Base-by-base conservation (phyloP, 371 early-diverging fungal genomes). In the Rhizopus stolonifer region DNA sequence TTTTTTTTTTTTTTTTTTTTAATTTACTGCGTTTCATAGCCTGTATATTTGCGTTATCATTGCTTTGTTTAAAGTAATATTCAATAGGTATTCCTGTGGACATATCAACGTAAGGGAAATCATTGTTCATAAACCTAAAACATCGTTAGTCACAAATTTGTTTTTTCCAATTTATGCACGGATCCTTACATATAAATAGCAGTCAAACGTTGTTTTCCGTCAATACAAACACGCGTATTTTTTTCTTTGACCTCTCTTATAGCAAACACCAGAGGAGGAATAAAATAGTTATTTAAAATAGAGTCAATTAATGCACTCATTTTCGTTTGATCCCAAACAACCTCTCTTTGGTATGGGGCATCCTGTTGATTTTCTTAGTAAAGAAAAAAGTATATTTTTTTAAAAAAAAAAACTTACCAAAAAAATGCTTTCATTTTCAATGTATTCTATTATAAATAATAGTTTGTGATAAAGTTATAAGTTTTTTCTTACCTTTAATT, bases 201-300 rank as follows among this genome's bases (percentile, higher is more conserved):
- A 4, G 70, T 68, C 15, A 74, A 32, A 23, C 74, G 38, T 25
- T 74, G 74, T 26, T 74, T 74, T 17, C 74, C 74, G 42, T 74
- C 70, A 33, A 74, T 61, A 19, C 68, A 70, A 4, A 56, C 48
- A 36, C 67, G 65, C 2, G 56, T 43, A 0, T 52, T 39, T 3
- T 34, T 24, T 0, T 44, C 47, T 29, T 42, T 39, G 3, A 48
- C 26, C 25, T 59, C 43, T 26, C 60, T 26, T 1, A 57, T 49
- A 0, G 69, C 55, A 54, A 70, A 65, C 14, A 74, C 29, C 9
- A 74, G 24, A 2, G 70, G 74, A 13, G 70, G 74, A 9, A 74
- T 51, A 38, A 70, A 70, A 36, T 54, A 74, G 33, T 74, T 68
- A 29, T 64, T 53, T 18, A 74, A 33, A 5, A 74, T 40, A 0